Evolutionary conservation across 225 moss, liverwort and hornwort genomes (phyloP).

Genomic region (Ulota crispa): DNA sequence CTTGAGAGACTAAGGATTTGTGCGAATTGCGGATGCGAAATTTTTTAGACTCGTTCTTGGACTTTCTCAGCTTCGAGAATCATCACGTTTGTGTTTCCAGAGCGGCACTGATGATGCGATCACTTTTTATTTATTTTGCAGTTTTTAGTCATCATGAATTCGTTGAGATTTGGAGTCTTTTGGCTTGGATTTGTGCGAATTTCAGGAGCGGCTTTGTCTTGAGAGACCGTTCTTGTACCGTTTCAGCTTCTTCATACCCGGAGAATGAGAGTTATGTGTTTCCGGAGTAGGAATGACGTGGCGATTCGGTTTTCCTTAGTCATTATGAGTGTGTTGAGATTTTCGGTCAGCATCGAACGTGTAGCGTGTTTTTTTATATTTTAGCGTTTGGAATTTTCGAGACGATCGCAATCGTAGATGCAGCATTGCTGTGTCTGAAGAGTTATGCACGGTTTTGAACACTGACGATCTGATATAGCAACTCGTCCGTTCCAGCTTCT

Average conservation of each 20-base stretch:
- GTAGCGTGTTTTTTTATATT: neutral
- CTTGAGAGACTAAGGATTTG: neutral
- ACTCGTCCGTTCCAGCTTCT: constrained; percentile 15
- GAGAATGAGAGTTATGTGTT: neutral
- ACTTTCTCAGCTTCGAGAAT: constrained; percentile 11
- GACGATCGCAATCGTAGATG: constrained; percentile 18
- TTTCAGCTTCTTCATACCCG: constrained; percentile 15
- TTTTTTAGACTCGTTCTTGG: neutral
- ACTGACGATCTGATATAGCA: neutral
- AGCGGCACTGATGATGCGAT: neutral
- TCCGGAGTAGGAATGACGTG: neutral
- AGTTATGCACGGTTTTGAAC: neutral
- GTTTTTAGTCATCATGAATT: neutral
- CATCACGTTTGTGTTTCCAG: neutral
- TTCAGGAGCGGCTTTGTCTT: neutral
- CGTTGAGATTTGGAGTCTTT: neutral
- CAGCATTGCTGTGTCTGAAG: constrained; percentile 3
- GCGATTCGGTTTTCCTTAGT: neutral
- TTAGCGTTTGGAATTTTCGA: neutral
- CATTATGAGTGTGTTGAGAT: constrained; percentile 13
- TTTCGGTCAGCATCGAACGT: neutral
- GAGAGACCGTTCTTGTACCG: constrained; percentile 9
- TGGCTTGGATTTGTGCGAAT: neutral
- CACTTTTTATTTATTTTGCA: neutral
- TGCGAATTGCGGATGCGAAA: neutral